Conservation (phyloP, 495 filamentous ascomycete genomes). For the Talaromyces wortmannii region DNA sequence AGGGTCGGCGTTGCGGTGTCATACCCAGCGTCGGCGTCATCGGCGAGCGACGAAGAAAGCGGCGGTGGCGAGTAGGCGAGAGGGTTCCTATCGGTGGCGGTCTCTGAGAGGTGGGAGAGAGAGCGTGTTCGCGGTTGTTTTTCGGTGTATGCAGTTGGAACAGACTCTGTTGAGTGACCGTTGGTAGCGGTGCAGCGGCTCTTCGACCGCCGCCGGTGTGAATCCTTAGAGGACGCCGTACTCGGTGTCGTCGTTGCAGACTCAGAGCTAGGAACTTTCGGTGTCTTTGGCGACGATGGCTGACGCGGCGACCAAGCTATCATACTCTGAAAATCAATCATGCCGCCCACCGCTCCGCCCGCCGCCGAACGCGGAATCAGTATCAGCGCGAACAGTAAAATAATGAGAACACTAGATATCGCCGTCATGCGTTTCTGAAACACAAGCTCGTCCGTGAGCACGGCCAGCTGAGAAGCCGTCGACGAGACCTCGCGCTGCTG, state of each 20-base stretch:
- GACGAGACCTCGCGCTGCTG: constrained; percentile 79
- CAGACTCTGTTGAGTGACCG: too few species aligned
- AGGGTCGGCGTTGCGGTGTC: constrained; percentile 6
- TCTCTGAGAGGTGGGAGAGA: too few species aligned
- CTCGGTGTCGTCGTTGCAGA: constrained; percentile 31
- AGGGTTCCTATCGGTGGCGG: too few species aligned
- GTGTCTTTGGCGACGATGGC: constrained; percentile 13
- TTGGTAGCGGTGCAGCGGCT: too few species aligned
- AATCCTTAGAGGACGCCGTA: not conserved
- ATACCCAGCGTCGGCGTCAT: not conserved
- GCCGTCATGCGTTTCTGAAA: constrained; percentile 95
- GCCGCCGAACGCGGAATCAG: constrained; percentile 57
- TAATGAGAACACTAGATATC: constrained; percentile 76
- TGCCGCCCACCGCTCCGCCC: not conserved
- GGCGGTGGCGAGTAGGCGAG: too few species aligned
- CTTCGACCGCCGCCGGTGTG: not conserved
- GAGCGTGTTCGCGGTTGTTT: too few species aligned
- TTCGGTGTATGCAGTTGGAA: too few species aligned
- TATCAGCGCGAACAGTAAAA: constrained; percentile 80
- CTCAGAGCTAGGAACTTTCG: not conserved
- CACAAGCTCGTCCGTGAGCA: constrained; percentile 89
- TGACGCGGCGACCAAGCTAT: constrained; percentile 34
- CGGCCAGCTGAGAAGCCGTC: constrained; percentile 69
- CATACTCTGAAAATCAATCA: constrained; percentile 38
- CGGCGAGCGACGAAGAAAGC: too few species aligned